These are phyloP conservation scores for Penicillium vulpinum DNA, from an alignment of 2,329 filamentous ascomycete species.

Conservation along the genomic window DNA sequence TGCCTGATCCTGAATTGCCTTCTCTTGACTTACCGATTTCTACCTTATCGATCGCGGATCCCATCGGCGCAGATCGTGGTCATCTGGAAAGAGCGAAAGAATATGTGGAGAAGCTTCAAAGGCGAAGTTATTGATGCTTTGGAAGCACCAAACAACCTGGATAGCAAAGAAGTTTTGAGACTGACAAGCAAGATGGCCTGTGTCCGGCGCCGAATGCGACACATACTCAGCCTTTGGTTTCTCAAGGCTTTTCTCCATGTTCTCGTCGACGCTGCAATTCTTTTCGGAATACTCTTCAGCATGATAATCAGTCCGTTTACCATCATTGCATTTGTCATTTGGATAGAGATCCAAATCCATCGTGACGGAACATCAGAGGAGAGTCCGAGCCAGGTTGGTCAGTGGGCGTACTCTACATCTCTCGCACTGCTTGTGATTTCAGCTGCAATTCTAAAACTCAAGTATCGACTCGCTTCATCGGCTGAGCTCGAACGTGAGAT, in stretches of 20 bases:
- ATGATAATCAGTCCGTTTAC: conserved; percentile 34
- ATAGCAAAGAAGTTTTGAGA: neutral
- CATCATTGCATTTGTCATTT: conserved; percentile 32
- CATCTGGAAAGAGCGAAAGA: conserved; percentile 27
- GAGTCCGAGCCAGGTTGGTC: conserved; percentile 32
- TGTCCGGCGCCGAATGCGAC: conserved; percentile 1
- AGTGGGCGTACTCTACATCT: conserved; percentile 32
- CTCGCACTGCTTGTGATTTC: conserved; percentile 33
- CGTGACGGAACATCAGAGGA: conserved; percentile 32
- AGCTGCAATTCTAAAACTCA: conserved; percentile 28
- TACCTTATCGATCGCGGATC: conserved; percentile 27
- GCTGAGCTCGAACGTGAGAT: conserved; percentile 35
- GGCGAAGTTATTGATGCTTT: conserved; percentile 10
- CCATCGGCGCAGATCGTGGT: conserved; percentile 25
- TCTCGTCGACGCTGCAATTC: conserved; percentile 14
- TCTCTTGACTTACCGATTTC: conserved; percentile 23
- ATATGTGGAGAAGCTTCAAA: conserved; percentile 22
- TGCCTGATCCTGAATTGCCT: conserved; percentile 28
- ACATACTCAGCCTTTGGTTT: conserved; percentile 8
- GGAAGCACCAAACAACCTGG: neutral
- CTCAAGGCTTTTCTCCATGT: conserved; percentile 15
- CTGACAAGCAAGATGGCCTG: neutral
- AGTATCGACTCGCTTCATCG: conserved; percentile 27
- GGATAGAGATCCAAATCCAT: conserved; percentile 35
- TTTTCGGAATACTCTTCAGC: conserved; percentile 26